A percentile compares a stretch with the other conserved stretches of the same genome.
Evolutionary conservation across 805 yeast species (phyloP).

Genomic region (Kazachstania africana): DNA sequence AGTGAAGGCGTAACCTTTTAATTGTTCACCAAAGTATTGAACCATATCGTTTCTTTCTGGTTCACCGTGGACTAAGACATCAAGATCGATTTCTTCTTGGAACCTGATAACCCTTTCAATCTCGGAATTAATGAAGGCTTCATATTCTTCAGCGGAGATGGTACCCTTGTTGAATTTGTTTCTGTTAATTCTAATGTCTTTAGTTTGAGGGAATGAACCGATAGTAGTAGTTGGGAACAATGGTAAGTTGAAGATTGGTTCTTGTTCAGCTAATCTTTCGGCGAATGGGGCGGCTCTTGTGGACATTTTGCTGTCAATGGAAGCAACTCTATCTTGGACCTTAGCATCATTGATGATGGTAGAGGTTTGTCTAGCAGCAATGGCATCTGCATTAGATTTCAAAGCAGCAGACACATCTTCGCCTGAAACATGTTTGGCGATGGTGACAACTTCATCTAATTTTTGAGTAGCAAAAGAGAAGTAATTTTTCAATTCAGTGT

Average conservation of each 20-base stretch:
- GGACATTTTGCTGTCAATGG: constrained; percentile 62
- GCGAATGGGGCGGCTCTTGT: constrained; percentile 83
- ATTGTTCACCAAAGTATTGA: constrained; percentile 98
- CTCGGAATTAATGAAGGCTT: constrained; percentile 92
- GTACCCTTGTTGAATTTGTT: constrained; percentile 97
- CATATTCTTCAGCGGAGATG: constrained; percentile 89
- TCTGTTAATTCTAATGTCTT: constrained; percentile 97
- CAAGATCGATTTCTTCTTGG: constrained; percentile 98
- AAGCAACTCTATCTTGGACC: constrained; percentile 78
- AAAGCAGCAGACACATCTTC: constrained; percentile 66
- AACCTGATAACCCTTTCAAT: constrained; percentile 91
- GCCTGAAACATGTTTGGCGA: constrained; percentile 81
- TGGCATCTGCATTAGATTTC: constrained; percentile 77
- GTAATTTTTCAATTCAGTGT: constrained; percentile 90
- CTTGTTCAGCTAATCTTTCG: constrained; percentile 78
- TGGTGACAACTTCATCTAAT: constrained; percentile 77
- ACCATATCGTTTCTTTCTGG: constrained; percentile 99
- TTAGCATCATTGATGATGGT: constrained; percentile 82
- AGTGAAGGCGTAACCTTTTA: constrained; percentile 97
- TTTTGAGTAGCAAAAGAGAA: constrained; percentile 98
- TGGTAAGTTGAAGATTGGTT: constrained; percentile 82
- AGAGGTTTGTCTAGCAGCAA: constrained; percentile 77
- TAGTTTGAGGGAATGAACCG: constrained; percentile 99
- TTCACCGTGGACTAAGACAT: constrained; percentile 98
- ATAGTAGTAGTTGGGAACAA: constrained; percentile 99